Evolutionary conservation across 2,329 filamentous ascomycete genomes (phyloP).

Genomic region (Cercospora beticola): DNA sequence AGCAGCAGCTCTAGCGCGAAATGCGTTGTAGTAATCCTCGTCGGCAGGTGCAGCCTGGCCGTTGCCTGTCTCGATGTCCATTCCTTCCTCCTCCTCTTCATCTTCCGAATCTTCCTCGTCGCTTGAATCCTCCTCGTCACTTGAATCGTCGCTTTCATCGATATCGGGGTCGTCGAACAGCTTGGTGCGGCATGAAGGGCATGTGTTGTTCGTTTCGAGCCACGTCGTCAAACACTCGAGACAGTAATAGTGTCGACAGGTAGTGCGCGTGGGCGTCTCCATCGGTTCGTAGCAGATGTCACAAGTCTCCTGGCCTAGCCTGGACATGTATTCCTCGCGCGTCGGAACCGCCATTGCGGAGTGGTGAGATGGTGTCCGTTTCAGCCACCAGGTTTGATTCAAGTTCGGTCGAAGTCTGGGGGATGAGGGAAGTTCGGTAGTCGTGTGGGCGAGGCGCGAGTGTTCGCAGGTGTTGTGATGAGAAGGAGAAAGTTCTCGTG

Average conservation of each 20-base stretch:
- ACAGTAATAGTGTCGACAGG: background rate
- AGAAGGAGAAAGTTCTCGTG: background rate
- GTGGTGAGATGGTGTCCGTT: background rate
- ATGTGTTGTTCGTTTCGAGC: background rate
- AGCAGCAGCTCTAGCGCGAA: background rate
- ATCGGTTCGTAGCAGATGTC: background rate
- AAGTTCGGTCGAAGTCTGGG: background rate
- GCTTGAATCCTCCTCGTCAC: background rate
- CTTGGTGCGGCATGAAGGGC: background rate
- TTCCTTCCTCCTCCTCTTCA: background rate
- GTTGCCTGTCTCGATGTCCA: background rate
- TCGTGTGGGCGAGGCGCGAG: background rate
- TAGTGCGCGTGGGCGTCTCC: background rate
- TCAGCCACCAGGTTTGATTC: background rate
- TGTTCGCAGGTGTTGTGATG: background rate
- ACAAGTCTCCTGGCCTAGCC: background rate
- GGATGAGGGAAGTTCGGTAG: background rate
- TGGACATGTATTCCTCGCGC: background rate
- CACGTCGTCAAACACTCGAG: background rate
- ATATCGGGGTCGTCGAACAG: background rate
- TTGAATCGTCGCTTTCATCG: background rate
- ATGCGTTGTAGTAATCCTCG: background rate
- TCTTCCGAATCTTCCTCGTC: background rate
- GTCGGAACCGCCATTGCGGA: background rate
- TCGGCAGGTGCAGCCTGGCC: background rate